Evolutionary conservation across 768 basidiomycete genomes (phyloP).

Genomic region (Pseudohyphozyma bogoriensis): DNA sequence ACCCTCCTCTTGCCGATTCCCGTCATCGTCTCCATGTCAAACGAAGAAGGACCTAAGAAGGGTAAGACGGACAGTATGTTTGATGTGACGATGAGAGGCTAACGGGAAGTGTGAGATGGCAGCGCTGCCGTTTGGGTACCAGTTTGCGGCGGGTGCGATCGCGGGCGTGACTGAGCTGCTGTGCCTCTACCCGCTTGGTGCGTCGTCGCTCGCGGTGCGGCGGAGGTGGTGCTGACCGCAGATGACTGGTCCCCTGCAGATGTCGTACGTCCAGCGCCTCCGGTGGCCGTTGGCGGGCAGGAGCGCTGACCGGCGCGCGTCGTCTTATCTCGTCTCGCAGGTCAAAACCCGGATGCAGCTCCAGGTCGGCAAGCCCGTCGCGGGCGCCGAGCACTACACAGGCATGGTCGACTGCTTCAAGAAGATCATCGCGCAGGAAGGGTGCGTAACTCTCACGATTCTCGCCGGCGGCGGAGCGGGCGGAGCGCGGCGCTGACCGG

Average conservation of each 20-base stretch:
- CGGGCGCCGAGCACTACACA: constrained; percentile 44
- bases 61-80: no score
- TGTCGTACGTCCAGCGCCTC: constrained; percentile 56
- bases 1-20: no score
- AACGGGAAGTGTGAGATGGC: no score
- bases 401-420: constrained; percentile 65
- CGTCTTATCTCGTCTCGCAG: constrained; percentile 39
- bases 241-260: constrained; percentile 43
- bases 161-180: constrained; percentile 57
- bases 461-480: background rate
- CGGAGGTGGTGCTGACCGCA: background rate
- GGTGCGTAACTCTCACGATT: constrained; percentile 46
- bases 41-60: no score
- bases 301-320: background rate
- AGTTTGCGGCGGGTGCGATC: constrained; percentile 90
- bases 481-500: background rate
- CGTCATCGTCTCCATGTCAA: no score
- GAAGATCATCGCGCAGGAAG: constrained; percentile 78
- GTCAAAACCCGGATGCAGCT: constrained; percentile 98
- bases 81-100: no score
- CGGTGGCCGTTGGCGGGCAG: no score
- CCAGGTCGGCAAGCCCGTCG: constrained; percentile 65
- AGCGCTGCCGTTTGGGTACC: constrained; percentile 48
- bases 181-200: constrained; percentile 83
- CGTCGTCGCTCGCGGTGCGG: constrained; percentile 31